Evolutionary conservation across 345 rosid genomes (phyloP).

Genomic region (Hibiscus mutabilis): DNA sequence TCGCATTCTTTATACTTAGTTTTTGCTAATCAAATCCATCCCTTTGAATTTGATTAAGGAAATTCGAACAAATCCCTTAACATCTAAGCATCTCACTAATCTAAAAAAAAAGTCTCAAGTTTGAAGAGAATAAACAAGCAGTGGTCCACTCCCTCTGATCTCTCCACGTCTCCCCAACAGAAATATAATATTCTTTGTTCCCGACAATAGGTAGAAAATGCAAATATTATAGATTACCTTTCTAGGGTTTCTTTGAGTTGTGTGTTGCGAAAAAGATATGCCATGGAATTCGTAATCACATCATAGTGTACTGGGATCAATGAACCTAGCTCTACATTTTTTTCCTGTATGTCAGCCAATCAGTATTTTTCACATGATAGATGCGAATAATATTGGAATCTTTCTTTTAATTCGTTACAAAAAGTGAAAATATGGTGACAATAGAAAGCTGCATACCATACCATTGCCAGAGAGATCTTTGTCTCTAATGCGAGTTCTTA

Average conservation of each 20-base stretch:
- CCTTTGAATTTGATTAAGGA: slow-evolving; percentile 15
- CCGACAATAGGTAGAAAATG: too few relatives aligned
- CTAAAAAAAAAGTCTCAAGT: slow-evolving; percentile 7
- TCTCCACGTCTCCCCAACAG: neutral
- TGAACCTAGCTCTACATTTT: neutral
- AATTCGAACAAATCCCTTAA: slow-evolving; percentile 25
- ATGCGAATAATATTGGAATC: neutral
- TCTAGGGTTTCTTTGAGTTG: neutral
- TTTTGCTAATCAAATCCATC: slow-evolving; percentile 16
- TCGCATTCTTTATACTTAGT: slow-evolving; percentile 3
- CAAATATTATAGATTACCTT: too few relatives aligned
- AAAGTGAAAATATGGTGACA: too few relatives aligned
- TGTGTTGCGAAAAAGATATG: neutral
- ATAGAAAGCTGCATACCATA: neutral
- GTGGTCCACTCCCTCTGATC: slow-evolving; percentile 13
- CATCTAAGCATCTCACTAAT: slow-evolving; percentile 6
- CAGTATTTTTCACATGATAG: neutral
- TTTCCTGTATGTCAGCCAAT: neutral
- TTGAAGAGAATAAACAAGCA: slow-evolving; percentile 10
- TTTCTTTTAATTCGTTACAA: neutral
- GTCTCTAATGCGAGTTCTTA: slow-evolving; percentile 3
- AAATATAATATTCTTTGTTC: too few relatives aligned
- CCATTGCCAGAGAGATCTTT: slow-evolving; percentile 9
- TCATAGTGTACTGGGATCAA: neutral
- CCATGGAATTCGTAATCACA: neutral